Base-by-base conservation (phyloP, 1,139 yeast species). In the Wickerhamomyces sp. region DNA sequence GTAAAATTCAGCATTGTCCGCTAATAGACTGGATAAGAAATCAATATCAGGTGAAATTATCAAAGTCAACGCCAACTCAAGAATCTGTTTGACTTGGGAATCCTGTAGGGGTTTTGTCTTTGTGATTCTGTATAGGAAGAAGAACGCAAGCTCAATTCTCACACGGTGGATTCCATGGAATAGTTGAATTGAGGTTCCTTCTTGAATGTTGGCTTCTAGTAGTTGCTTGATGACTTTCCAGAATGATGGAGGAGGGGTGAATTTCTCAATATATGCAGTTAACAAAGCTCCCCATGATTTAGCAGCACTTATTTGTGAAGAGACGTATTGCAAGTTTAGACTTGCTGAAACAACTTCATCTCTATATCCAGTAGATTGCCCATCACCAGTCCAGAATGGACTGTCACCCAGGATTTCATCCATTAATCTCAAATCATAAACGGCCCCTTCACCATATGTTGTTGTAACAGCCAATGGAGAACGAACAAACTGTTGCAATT, bases 261-360 rank as follows among this genome's bases (percentile, higher is more conserved):
- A 59, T 18, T 66, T 68, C 50, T 63, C 72, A 45, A 73, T 76
- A 52, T 76, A 76, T 0, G 94, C 79, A 0, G 94, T 82, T 31
- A 86, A 53, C 14, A 90, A 67, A 1, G 93, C 90, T 43, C 94
- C 91, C 75, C 86, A 81, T 0, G 95, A 78, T 58, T 82, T 83
- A 4, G 88, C 83, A 29, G 85, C 76, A 4, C 78, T 69, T 26
- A 83, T 70, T 59, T 89, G 96, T 1, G 93, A 76, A 43, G 80
- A 75, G 23, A 82, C 72, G 59, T 73, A 75, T 50, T 88, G 90
- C 39, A 81, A 61, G 54, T 84, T 82, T 39, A 81, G 65, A 51
- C 90, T 82, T 1, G 87, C 80, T 4, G 75, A 72, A 6, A 76
- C 64, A 7, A 89, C 74, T 45, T 77, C 78, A 10, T 71, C 70